A percentile compares a stretch with the other conserved stretches of the same genome.
These are phyloP conservation scores for Paraphaeosphaeria minitans DNA, from an alignment of 2,329 filamentous ascomycete species.

Conservation along the genomic window DNA sequence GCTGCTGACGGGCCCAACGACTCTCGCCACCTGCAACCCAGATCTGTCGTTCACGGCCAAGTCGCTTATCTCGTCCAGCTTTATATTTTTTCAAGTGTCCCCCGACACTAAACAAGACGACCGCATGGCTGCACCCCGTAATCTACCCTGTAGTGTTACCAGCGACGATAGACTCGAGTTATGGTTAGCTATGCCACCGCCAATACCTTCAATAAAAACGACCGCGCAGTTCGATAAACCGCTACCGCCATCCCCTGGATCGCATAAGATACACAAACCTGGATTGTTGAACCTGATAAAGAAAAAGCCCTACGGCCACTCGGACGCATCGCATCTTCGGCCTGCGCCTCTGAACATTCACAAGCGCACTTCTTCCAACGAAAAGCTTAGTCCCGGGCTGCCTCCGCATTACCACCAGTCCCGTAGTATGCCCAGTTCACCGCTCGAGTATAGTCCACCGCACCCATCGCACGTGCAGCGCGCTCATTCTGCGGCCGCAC, in stretches of 20 bases:
- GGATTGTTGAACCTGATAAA: slow-evolving; percentile 34
- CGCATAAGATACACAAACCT: slow-evolving; percentile 31
- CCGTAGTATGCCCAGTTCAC: slow-evolving; percentile 44
- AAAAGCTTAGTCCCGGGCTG: slow-evolving; percentile 31
- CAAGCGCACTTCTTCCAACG: slow-evolving; percentile 29
- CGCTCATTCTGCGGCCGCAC: slow-evolving; percentile 28
- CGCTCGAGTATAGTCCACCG: slow-evolving; percentile 22
- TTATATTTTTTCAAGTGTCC: slow-evolving; percentile 25
- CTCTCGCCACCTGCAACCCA: slow-evolving; percentile 29
- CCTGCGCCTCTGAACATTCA: slow-evolving; percentile 24
- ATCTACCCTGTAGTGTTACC: slow-evolving; percentile 19
- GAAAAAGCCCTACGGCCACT: slow-evolving; percentile 28
- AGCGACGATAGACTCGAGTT: slow-evolving; percentile 31
- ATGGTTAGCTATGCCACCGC: slow-evolving; percentile 37
- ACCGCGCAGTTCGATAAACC: slow-evolving; percentile 36
- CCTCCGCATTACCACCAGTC: slow-evolving; percentile 26
- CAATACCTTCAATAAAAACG: slow-evolving; percentile 28
- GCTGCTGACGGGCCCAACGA: slow-evolving; percentile 35
- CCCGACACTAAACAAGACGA: slow-evolving; percentile 14
- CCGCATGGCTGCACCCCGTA: slow-evolving; percentile 30
- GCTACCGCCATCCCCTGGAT: slow-evolving; percentile 32
- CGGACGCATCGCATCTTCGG: slow-evolving; percentile 29
- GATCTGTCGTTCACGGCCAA: slow-evolving; percentile 27
- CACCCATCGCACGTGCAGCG: slow-evolving; percentile 23
- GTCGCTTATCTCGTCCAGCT: slow-evolving; percentile 24